Evolutionary conservation across 1,284 basidiomycete species (phyloP).

Genomic region (Heterobasidion occidentale): DNA sequence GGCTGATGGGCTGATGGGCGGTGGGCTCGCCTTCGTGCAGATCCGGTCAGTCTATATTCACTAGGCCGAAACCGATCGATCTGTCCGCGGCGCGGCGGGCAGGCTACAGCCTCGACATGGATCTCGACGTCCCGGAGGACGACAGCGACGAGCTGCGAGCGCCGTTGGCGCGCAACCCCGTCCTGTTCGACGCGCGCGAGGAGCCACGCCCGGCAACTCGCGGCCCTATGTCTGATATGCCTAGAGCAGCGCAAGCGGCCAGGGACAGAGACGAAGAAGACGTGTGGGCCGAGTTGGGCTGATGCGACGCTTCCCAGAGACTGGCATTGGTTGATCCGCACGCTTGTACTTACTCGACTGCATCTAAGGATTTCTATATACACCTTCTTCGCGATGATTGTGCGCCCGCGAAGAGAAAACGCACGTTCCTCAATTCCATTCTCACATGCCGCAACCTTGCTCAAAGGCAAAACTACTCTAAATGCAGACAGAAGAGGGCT

Average conservation of each 20-base stretch:
- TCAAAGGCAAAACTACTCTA: too few species aligned
- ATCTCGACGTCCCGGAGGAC: slow-evolving; percentile 65
- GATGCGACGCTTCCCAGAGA: slow-evolving; percentile 14
- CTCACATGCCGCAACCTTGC: too few species aligned
- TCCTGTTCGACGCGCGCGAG: slow-evolving; percentile 41
- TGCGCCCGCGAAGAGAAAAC: too few species aligned
- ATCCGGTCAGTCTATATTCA: slow-evolving; percentile 91
- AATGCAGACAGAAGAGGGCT: too few species aligned
- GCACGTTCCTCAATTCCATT: too few species aligned
- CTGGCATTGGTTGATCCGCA: background rate
- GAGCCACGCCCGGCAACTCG: slow-evolving; percentile 24
- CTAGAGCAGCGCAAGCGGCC: slow-evolving; percentile 42
- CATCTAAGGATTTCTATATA: background rate
- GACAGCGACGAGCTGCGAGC: slow-evolving; percentile 46
- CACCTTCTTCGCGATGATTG: background rate
- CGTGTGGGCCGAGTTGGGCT: slow-evolving; percentile 67
- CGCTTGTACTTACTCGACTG: background rate
- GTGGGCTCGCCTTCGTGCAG: slow-evolving; percentile 28
- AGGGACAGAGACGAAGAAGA: slow-evolving; percentile 57
- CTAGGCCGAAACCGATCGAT: slow-evolving; percentile 88
- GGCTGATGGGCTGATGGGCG: background rate
- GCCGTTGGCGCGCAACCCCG: slow-evolving; percentile 45
- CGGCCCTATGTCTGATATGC: slow-evolving; percentile 42
- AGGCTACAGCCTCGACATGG: slow-evolving; percentile 66
- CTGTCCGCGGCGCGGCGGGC: slow-evolving; percentile 66